phyloP scores from a whole-genome alignment of 495 filamentous ascomycete genomes.

The Polyplosphaeria fusca region DNA sequence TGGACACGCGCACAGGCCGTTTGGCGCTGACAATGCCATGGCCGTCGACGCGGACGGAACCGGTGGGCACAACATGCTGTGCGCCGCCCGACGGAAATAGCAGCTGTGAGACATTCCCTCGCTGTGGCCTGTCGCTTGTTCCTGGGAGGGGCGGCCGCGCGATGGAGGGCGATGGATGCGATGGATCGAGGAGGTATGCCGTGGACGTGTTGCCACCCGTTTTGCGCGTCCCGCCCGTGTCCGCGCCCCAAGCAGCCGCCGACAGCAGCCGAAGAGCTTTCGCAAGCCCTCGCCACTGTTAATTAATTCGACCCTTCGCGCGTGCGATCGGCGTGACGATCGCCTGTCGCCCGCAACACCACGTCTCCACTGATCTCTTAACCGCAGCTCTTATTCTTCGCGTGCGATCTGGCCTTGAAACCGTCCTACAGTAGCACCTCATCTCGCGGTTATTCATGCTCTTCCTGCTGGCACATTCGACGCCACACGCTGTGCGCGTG shows the following conservation, averaged over 20 bases:
- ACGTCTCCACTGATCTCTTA: not conserved
- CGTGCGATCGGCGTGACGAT: conserved; percentile 5
- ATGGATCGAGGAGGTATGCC: not conserved
- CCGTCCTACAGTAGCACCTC: not conserved
- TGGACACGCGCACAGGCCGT: conserved; percentile 14
- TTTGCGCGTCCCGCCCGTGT: too few relatives aligned
- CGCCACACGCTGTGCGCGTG: not conserved
- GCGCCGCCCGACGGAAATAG: conserved; percentile 2
- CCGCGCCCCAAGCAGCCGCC: not conserved
- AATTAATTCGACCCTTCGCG: conserved; percentile 5
- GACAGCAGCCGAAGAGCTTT: not conserved
- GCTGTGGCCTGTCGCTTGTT: not conserved
- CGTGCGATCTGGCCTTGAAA: conserved; percentile 7
- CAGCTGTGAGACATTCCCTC: not conserved
- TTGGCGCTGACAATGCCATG: conserved; percentile 1
- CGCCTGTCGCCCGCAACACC: not conserved
- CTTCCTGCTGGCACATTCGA: not conserved
- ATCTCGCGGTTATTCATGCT: not conserved
- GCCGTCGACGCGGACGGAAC: not conserved
- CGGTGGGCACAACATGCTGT: conserved; percentile 2
- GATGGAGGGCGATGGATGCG: not conserved
- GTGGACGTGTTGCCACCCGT: not conserved
- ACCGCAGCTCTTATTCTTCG: not conserved
- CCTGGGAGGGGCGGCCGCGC: not conserved
- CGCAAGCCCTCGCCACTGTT: conserved; percentile 13